phyloP scores from a whole-genome alignment of 1,284 basidiomycete species.

The Cryptococcus floricola region DNA sequence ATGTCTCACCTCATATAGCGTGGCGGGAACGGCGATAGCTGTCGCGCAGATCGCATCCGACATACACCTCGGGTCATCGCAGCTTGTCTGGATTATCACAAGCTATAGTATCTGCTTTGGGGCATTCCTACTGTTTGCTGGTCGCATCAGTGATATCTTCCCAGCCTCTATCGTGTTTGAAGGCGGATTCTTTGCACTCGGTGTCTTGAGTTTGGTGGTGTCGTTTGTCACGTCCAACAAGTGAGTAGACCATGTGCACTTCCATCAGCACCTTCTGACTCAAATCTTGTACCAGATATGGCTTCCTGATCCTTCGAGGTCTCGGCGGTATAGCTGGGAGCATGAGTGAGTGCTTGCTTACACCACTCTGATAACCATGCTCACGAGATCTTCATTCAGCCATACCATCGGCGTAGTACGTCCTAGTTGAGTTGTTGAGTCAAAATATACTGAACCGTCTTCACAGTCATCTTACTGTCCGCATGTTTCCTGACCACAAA shows the following conservation, averaged over 20 bases:
- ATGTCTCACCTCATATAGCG: constrained; percentile 1
- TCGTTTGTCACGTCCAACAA: constrained; percentile 44
- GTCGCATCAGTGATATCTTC: constrained; percentile 41
- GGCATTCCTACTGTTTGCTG: constrained; percentile 40
- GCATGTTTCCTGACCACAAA: constrained; percentile 39
- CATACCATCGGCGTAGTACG: constrained; percentile 34
- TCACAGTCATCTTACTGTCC: constrained; percentile 27
- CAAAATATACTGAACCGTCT: background rate
- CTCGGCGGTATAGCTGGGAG: constrained; percentile 40
- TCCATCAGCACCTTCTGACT: too few relatives aligned
- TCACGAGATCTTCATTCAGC: background rate
- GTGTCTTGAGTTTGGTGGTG: constrained; percentile 34
- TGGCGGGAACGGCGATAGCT: constrained; percentile 32
- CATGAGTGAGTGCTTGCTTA: constrained; percentile 15
- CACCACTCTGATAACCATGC: background rate
- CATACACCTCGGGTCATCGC: constrained; percentile 25
- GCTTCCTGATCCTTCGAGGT: constrained; percentile 44
- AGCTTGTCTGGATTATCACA: constrained; percentile 34
- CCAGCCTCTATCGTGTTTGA: constrained; percentile 40
- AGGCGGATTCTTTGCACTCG: constrained; percentile 33
- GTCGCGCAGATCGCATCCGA: constrained; percentile 33
- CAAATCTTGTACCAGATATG: constrained; percentile 18
- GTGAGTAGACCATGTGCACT: constrained; percentile 1
- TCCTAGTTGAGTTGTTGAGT: background rate
- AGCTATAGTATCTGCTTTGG: constrained; percentile 35